Evolutionary conservation across 2,329 filamentous ascomycete species (phyloP), one percentile per base, ranked within the genome.

Genomic region (Juglanconis sp.): DNA sequence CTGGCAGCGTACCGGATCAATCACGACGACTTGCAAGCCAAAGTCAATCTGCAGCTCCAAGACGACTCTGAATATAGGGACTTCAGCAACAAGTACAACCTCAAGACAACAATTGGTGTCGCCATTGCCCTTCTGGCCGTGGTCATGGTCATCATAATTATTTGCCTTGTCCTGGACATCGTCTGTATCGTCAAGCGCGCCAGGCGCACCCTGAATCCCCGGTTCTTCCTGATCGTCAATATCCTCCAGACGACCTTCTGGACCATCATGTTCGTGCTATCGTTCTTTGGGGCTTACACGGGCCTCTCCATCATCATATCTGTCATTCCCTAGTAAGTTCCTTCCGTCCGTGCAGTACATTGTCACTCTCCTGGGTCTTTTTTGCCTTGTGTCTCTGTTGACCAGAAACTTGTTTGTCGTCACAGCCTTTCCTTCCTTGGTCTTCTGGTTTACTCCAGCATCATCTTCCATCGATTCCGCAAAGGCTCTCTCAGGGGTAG

Each of bases 221-320:
- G 52, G n/a, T 71, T 74, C 58, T 74, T 74, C 66, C 65, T 74
- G n/a, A 60, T 67, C 47, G 57, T 66, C 56, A 71, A 70, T 57
- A 62, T 69, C n/a, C 50, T 68, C 47, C 70, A 73, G 59, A 68
- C 69, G 2, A 32, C 57, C 2, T 60, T 72, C 44, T 71, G 68
- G 65, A 52, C 67, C 15, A 53, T 69, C 30, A 60, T 68, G 36
- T 71, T 73, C 53, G 63, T 67, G 15, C 55, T 73, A 2, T 57
- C 59, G 42, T 63, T 72, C 61, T 51, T 69, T n/a, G 66, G 66
- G 13, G 61, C 56, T 15, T 59, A 58, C 30, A 62, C 58, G 0
- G 30, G 31, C 2, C 7, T 64, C 2, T 56, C 53, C 35, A 56
- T 69, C 10, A 55, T 56, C 15, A 59, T 73, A 31, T 52, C 61